These are phyloP conservation scores for Apium graveolens DNA, from an alignment of 129 eudicot species.

Conservation along the genomic window DNA sequence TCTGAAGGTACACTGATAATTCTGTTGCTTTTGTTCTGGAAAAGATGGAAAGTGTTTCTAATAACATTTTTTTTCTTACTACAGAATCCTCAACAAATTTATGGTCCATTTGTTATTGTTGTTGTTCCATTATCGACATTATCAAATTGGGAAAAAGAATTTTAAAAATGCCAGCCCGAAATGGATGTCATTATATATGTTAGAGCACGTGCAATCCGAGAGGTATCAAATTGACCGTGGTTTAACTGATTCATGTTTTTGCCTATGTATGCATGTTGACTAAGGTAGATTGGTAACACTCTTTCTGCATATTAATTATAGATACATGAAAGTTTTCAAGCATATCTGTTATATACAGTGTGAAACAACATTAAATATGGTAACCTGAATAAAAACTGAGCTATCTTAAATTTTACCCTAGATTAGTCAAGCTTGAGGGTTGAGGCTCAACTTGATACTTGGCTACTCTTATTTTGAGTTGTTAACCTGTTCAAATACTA, in stretches of 20 bases:
- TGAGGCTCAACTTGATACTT: too few relatives aligned
- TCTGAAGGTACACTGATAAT: constrained; percentile 45
- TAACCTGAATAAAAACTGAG: too few relatives aligned
- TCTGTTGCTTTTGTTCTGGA: neutral
- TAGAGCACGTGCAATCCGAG: constrained; percentile 98
- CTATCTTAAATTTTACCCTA: too few relatives aligned
- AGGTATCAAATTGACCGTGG: constrained; percentile 29
- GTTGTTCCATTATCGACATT: constrained; percentile 95
- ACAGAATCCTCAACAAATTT: constrained; percentile 93
- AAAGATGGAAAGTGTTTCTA: neutral
- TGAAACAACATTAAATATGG: too few relatives aligned
- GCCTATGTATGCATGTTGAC: too few relatives aligned
- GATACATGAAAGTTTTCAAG: too few relatives aligned
- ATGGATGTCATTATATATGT: constrained; percentile 94
- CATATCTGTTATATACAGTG: neutral
- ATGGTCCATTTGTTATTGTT: constrained; percentile 98
- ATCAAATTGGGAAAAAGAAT: constrained; percentile 99
- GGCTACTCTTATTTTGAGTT: too few relatives aligned
- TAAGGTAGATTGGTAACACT: too few relatives aligned
- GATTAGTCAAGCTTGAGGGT: too few relatives aligned
- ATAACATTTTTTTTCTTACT: neutral
- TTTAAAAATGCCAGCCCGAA: constrained; percentile 87
- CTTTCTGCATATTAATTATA: too few relatives aligned
- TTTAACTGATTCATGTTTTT: neutral
- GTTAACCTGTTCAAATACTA: too few relatives aligned